Evolutionary conservation across 345 rosid species (phyloP).

Genomic region (Gossypium anomalum): DNA sequence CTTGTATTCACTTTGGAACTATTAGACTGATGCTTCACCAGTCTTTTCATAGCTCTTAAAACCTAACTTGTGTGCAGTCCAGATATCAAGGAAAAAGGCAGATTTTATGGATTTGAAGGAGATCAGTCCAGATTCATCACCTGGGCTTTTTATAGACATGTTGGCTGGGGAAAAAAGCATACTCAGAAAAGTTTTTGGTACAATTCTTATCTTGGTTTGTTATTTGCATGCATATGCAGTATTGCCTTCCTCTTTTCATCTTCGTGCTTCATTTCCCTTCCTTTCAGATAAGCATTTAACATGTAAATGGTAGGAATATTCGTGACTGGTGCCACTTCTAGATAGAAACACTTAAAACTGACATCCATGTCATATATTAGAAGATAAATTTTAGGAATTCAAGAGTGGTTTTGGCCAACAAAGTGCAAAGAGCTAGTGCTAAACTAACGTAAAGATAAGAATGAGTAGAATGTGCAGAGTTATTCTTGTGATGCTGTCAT

Average conservation of each 20-base stretch:
- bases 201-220: slow-evolving; percentile 16
- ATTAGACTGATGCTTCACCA: slow-evolving; percentile 18
- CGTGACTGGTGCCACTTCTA: not conserved
- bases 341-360: not conserved
- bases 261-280: not conserved
- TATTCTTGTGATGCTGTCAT: not conserved
- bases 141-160: slow-evolving; percentile 68
- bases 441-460: not conserved
- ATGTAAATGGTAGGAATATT: not conserved
- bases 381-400: not conserved
- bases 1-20: not conserved
- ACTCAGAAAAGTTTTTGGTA: slow-evolving; percentile 84
- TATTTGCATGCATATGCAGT: not conserved
- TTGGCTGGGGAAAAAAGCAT: slow-evolving; percentile 67
- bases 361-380: not conserved
- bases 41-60: slow-evolving; percentile 38
- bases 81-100: slow-evolving; percentile 78
- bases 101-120: slow-evolving; percentile 78
- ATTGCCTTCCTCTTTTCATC: not conserved
- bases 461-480: not conserved
- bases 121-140: slow-evolving; percentile 43
- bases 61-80: slow-evolving; percentile 89
- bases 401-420: not conserved
- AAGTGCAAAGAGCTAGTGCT: not conserved
- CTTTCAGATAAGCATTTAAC: not conserved